A percentile compares a stretch with the other conserved stretches of the same genome.
Conservation (phyloP, 768 basidiomycete genomes). For the Terana coerulea region DNA sequence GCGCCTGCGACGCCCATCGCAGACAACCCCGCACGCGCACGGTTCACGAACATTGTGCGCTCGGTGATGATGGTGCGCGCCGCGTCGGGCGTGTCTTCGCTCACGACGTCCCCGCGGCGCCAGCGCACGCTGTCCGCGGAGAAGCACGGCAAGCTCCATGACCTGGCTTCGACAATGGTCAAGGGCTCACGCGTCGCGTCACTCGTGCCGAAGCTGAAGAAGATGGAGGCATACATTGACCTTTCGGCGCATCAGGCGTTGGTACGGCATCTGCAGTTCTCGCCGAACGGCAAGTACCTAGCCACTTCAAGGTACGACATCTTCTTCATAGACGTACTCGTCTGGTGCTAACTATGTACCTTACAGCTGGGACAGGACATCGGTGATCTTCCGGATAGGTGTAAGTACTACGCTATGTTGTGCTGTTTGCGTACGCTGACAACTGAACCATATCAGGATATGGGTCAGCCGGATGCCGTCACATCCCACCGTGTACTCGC, state of each 20-base stretch:
- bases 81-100: slow-evolving; percentile 28
- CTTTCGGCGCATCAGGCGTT: slow-evolving; percentile 62
- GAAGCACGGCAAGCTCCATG: slow-evolving; percentile 11
- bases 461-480: slow-evolving; percentile 48
- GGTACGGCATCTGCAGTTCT: slow-evolving; percentile 72
- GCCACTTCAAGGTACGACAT: slow-evolving; percentile 61
- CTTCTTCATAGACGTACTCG: background rate
- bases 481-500: slow-evolving; percentile 59
- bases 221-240: slow-evolving; percentile 54
- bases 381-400: slow-evolving; percentile 61
- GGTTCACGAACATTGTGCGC: slow-evolving; percentile 41
- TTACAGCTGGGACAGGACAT: slow-evolving; percentile 66
- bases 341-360: background rate
- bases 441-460: slow-evolving; percentile 5
- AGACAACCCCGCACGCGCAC: slow-evolving; percentile 29
- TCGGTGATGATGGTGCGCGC: slow-evolving; percentile 43
- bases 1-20: slow-evolving; percentile 9
- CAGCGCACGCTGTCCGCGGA: slow-evolving; percentile 28
- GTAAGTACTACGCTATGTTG: slow-evolving; percentile 33
- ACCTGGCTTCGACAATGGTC: slow-evolving; percentile 30
- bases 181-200: slow-evolving; percentile 51
- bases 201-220: slow-evolving; percentile 53
- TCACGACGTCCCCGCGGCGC: slow-evolving; percentile 11
- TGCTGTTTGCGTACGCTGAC: background rate
- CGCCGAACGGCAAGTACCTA: slow-evolving; percentile 68